phyloP scores from a whole-genome alignment of 2,329 filamentous ascomycete genomes.

The Phyllosticta citrichinensis region DNA sequence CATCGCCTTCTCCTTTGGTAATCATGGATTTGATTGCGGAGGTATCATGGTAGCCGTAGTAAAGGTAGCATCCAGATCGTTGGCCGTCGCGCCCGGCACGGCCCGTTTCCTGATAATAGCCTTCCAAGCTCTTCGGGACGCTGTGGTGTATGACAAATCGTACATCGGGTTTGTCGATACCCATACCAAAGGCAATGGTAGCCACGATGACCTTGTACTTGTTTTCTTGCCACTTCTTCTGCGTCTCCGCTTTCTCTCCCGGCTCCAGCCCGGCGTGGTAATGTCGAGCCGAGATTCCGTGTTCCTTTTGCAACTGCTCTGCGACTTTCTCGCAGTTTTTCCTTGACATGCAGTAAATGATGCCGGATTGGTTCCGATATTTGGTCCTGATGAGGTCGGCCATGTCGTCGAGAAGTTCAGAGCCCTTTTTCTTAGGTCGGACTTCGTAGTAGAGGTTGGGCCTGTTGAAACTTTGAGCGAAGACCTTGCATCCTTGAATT shows the following conservation, averaged over 20 bases:
- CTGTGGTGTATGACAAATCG: conserved; percentile 92
- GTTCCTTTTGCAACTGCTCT: conserved; percentile 47
- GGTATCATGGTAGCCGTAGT: conserved; percentile 73
- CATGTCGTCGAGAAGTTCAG: conserved; percentile 44
- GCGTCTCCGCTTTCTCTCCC: conserved; percentile 58
- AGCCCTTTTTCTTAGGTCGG: conserved; percentile 55
- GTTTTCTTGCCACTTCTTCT: conserved; percentile 74
- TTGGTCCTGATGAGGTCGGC: conserved; percentile 58
- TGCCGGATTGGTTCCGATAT: conserved; percentile 67
- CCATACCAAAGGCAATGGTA: conserved; percentile 98
- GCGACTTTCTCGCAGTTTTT: conserved; percentile 77
- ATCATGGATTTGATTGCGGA: conserved; percentile 71
- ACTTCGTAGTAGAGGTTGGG: conserved; percentile 90
- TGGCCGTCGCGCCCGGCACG: conserved; percentile 87
- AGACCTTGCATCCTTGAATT: conserved; percentile 67
- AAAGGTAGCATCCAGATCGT: conserved; percentile 80
- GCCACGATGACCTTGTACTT: conserved; percentile 83
- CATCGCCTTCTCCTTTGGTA: conserved; percentile 57
- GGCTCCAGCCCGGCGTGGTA: conserved; percentile 76
- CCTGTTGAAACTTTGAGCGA: conserved; percentile 93
- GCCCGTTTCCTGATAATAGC: conserved; percentile 97
- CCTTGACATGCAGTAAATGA: conserved; percentile 85
- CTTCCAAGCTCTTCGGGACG: conserved; percentile 89
- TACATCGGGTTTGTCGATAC: conserved; percentile 97
- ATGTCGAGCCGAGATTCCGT: conserved; percentile 63